These are phyloP conservation scores for Plantago major DNA, from an alignment of 257 asterid species.

Conservation along the genomic window DNA sequence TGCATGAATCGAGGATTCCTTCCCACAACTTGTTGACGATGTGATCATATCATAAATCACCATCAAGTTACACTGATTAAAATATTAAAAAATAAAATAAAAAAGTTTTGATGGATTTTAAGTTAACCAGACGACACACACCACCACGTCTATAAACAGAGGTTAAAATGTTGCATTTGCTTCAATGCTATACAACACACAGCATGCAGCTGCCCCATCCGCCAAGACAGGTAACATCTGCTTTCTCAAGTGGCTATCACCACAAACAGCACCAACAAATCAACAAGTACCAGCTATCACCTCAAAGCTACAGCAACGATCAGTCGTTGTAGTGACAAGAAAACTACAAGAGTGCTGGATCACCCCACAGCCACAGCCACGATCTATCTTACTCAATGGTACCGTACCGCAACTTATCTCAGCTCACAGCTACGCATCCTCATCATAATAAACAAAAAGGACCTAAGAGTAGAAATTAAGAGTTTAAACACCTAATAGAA, in stretches of 20 bases:
- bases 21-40: no score
- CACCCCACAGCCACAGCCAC: constrained; percentile 37
- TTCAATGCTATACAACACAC: constrained; percentile 12
- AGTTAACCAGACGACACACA: no score
- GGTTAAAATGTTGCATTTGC: no score
- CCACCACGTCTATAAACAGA: no score
- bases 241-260: constrained; percentile 34
- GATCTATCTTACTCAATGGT: constrained; percentile 29
- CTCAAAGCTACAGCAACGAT: constrained; percentile 5
- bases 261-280: constrained; percentile 43
- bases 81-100: no score
- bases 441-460: neutral
- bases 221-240: constrained; percentile 38
- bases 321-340: no score
- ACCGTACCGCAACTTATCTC: constrained; percentile 30
- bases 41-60: no score
- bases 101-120: no score
- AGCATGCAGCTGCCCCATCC: constrained; percentile 31
- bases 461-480: constrained; percentile 4
- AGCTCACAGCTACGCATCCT: constrained; percentile 25
- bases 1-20: no score
- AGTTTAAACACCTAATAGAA: neutral
- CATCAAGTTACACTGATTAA: no score
- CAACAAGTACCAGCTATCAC: constrained; percentile 34
- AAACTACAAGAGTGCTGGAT: no score